Base-by-base conservation (phyloP, 768 basidiomycete genomes). In the Podaxis sp. region DNA sequence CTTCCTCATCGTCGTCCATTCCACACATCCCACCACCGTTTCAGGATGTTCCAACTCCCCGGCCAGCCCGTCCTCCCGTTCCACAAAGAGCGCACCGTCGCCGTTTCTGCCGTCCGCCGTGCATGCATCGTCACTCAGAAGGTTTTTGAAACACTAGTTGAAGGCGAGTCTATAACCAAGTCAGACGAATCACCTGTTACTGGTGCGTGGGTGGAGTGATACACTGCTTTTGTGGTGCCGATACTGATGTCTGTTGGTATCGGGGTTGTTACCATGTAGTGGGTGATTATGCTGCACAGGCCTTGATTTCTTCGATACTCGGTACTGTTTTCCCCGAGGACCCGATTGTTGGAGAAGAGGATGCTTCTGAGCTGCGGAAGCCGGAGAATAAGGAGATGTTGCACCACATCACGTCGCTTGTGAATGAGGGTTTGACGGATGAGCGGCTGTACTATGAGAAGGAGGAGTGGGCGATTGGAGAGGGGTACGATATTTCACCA, bases 291-390 rank as follows among this genome's bases (percentile, higher is more conserved):
- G 85, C 96, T 3, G 93, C 96, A 0, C 97, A 99, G 71, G 93
- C 96, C 0, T 86, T 99, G 46, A 88, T 99, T 68, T 90, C 90
- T 64, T 81, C 88, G 7, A 89, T 98, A 70, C 84, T 99, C 39
- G 72, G 75, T 15, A 77, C 79, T 12, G 86, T 88, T 0, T 99
- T 97, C 75, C 96, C 96, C 0, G 68, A 80, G 0, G 95, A 98
- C 75, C 84, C 84, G 8, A 93, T 99, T 70, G 89, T 99, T 42
- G 97, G 96, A 36, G 97, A 99, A 74, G 96, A 99, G 75, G 94
- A 97, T 72, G 89, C 96, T 0, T 79, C 85, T 2, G 92, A 94
- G 57, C 74, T 96, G n/a, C 84, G 89, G 6, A 72, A 69, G 1
- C 83, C 80, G 48, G 76, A 76, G 7, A 77, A 77, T 2, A 68